Conservation (phyloP, 331 rosid genomes). For the Malus hybrid region DNA sequence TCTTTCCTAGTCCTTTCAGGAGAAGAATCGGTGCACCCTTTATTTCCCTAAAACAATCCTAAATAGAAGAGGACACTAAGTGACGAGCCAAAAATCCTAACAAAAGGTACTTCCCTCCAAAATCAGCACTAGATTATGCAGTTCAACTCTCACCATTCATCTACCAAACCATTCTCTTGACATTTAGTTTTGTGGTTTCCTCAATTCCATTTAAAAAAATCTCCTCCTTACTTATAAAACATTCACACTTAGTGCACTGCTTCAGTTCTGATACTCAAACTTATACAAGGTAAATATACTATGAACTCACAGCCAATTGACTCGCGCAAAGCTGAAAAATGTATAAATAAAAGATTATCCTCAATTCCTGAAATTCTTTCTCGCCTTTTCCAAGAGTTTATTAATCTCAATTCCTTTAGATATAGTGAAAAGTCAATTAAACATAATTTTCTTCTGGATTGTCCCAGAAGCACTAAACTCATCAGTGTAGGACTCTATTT, state of each 20-base stretch:
- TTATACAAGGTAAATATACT: not conserved
- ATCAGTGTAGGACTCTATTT: not conserved
- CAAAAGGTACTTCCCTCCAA: not conserved
- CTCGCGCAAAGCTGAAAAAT: not conserved
- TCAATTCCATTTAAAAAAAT: not conserved
- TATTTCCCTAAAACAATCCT: too few relatives aligned
- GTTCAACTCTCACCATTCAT: not conserved
- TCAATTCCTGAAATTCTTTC: not conserved
- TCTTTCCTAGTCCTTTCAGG: too few relatives aligned
- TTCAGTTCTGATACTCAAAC: not conserved
- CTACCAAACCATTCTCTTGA: not conserved
- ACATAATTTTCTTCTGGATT: not conserved
- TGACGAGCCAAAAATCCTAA: too few relatives aligned
- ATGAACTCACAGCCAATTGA: not conserved
- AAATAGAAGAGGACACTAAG: too few relatives aligned
- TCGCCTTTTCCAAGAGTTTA: not conserved
- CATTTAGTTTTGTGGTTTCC: not conserved
- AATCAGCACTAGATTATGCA: not conserved
- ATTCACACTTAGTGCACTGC: not conserved
- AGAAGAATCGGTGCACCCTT: too few relatives aligned
- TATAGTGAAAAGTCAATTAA: not conserved
- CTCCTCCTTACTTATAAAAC: not conserved
- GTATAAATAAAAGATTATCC: not conserved
- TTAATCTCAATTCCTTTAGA: not conserved
- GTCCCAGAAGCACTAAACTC: not conserved